Conservation (phyloP, 768 basidiomycete species). For the Lepiota brunneoincarnata region DNA sequence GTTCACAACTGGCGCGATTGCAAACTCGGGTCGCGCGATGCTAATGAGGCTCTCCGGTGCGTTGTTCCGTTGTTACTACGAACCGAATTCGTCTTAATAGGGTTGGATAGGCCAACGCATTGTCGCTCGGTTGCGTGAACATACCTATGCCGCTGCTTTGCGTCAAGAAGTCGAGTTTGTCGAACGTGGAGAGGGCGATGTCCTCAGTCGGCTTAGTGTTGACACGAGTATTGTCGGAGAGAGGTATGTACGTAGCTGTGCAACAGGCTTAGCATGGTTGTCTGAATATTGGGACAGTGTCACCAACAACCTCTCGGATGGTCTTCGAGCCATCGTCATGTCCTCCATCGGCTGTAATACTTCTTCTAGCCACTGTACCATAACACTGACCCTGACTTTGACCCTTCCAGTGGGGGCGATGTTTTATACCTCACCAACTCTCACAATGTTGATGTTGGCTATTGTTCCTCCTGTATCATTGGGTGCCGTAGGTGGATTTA, state of each 20-base stretch:
- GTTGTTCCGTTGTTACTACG: conserved; percentile 13
- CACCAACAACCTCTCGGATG: conserved; percentile 79
- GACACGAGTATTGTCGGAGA: conserved; percentile 95
- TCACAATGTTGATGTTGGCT: conserved; percentile 90
- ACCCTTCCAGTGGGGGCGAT: conserved; percentile 76
- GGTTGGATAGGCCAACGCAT: conserved; percentile 73
- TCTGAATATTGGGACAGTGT: conserved; percentile 40
- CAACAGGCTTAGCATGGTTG: neutral
- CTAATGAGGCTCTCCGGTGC: conserved; percentile 84
- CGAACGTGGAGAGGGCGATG: conserved; percentile 90
- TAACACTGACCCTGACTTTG: neutral
- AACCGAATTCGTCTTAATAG: neutral
- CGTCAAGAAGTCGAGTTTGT: conserved; percentile 92
- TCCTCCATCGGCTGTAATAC: conserved; percentile 87
- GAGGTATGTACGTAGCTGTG: conserved; percentile 45
- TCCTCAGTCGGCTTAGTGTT: conserved; percentile 84
- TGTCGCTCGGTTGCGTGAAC: conserved; percentile 80
- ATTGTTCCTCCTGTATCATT: conserved; percentile 88
- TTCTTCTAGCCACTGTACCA: neutral
- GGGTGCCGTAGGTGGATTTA: conserved; percentile 58
- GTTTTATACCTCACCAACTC: conserved; percentile 86
- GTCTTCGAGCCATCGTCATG: conserved; percentile 83
- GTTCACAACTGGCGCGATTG: conserved; percentile 84
- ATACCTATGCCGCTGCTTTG: conserved; percentile 80
- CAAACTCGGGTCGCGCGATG: conserved; percentile 81